Percentiles rank a stretch among this genome's conserved stretches.
Evolutionary conservation across 2,329 filamentous ascomycete genomes (phyloP).

Genomic region (Colletotrichum chlorophyti): DNA sequence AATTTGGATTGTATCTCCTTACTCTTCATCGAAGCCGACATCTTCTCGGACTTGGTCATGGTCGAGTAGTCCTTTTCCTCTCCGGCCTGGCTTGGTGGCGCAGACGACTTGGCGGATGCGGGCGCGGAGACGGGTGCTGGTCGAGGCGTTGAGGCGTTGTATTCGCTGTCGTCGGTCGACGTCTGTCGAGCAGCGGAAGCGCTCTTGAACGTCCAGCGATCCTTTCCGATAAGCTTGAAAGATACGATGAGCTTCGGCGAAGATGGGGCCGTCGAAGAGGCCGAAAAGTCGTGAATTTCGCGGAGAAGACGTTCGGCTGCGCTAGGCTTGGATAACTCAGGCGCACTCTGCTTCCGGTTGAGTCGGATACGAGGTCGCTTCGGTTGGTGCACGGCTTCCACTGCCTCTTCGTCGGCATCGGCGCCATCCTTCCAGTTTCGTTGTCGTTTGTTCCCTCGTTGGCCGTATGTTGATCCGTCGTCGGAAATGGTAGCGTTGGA

Average conservation of each 20-base stretch:
- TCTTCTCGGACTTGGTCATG: conserved; percentile 71
- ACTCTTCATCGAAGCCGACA: conserved; percentile 72
- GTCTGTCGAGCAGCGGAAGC: conserved; percentile 16
- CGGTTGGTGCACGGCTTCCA: conserved; percentile 42
- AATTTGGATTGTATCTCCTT: conserved; percentile 35
- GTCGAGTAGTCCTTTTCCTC: conserved; percentile 64
- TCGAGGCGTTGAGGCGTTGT: conserved; percentile 11
- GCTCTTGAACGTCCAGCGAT: conserved; percentile 17
- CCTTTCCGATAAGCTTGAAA: conserved; percentile 22
- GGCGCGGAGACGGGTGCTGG: conserved; percentile 25
- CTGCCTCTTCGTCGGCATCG: conserved; percentile 45
- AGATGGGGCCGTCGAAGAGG: not conserved
- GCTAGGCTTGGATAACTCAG: conserved; percentile 5
- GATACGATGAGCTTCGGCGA: conserved; percentile 11
- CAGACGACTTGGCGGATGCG: conserved; percentile 24
- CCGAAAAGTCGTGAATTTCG: conserved; percentile 10
- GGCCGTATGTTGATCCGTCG: conserved; percentile 26
- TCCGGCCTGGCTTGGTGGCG: conserved; percentile 27
- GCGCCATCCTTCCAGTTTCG: conserved; percentile 60
- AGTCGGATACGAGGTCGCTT: conserved; percentile 35
- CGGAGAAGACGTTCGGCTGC: conserved; percentile 17
- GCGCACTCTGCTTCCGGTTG: conserved; percentile 25
- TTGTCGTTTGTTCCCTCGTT: conserved; percentile 49
- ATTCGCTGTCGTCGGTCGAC: conserved; percentile 22
- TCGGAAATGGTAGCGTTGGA: conserved; percentile 53